phyloP scores from a whole-genome alignment of 192 early-diverging fungal species.

The Gigaspora rosea region DNA sequence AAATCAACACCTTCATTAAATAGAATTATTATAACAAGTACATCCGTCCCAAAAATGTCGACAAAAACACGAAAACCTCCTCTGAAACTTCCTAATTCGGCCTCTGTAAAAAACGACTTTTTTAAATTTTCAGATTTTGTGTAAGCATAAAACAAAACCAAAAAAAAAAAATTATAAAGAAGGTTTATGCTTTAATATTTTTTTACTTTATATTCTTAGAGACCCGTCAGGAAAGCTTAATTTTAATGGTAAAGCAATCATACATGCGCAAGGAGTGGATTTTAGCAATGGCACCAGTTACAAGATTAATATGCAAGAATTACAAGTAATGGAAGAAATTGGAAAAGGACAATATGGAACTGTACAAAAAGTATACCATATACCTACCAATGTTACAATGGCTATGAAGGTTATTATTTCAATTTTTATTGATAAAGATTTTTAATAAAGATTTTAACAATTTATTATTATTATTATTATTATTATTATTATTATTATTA shows the following conservation, averaged over 20 bases:
- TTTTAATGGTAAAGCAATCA: conserved; percentile 89
- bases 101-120: conserved; percentile 49
- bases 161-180: background rate
- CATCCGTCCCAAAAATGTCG: background rate
- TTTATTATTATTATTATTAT: too few species aligned
- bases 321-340: conserved; percentile 74
- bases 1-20: too few species aligned
- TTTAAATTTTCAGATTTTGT: conserved; percentile 69
- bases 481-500: too few species aligned
- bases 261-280: conserved; percentile 89
- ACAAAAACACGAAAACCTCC: background rate
- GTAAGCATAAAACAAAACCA: conserved; percentile 43
- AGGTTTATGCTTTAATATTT: background rate
- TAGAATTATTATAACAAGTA: too few species aligned
- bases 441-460: background rate
- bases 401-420: conserved; percentile 66
- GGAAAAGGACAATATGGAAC: conserved; percentile 94
- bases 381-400: conserved; percentile 85
- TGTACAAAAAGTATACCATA: conserved; percentile 87
- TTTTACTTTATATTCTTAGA: conserved; percentile 42
- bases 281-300: conserved; percentile 88
- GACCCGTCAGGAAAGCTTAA: conserved; percentile 86
- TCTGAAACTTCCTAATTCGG: background rate
- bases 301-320: conserved; percentile 85
- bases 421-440: background rate